phyloP scores from a whole-genome alignment of 495 filamentous ascomycete genomes.

The Tuber brumale region DNA sequence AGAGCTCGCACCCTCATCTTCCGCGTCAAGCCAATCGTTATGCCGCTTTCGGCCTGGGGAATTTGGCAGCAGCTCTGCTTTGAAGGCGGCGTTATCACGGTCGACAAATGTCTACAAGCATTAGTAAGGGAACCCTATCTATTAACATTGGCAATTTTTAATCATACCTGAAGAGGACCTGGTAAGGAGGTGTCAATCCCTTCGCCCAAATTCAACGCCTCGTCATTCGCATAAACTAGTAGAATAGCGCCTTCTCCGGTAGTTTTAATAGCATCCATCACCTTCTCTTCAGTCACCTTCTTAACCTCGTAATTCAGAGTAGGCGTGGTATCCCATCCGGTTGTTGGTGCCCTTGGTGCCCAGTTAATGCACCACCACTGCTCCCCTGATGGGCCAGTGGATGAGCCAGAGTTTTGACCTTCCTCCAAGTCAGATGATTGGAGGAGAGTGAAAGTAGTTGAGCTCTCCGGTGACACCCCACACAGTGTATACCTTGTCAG shows the following conservation, averaged over 20 bases:
- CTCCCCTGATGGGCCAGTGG: conserved; percentile 20
- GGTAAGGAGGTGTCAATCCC: conserved; percentile 33
- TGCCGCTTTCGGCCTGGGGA: conserved; percentile 32
- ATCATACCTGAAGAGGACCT: conserved; percentile 42
- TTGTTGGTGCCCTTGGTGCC: conserved; percentile 26
- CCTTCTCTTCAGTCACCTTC: conserved; percentile 43
- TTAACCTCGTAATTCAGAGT: conserved; percentile 28
- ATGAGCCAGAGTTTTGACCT: conserved; percentile 21
- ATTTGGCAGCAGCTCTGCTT: conserved; percentile 27
- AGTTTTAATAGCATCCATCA: conserved; percentile 41
- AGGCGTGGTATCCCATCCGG: conserved; percentile 35
- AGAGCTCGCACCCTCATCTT: conserved; percentile 29
- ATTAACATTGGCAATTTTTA: neutral
- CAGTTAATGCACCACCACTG: conserved; percentile 45
- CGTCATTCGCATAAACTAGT: conserved; percentile 43
- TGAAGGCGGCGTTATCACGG: conserved; percentile 38
- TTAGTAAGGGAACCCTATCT: conserved; percentile 12
- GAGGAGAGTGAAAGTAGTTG: conserved; percentile 29
- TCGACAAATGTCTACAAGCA: conserved; percentile 33
- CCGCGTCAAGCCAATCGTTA: conserved; percentile 31
- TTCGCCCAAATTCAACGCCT: conserved; percentile 37
- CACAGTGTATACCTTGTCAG: conserved; percentile 34
- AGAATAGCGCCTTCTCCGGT: conserved; percentile 40
- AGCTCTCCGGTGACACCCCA: conserved; percentile 30
- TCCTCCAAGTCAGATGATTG: conserved; percentile 30